Evolutionary conservation across 2,329 filamentous ascomycete species (phyloP).

Genomic region (Arthrobotrys pseudoclavata): DNA sequence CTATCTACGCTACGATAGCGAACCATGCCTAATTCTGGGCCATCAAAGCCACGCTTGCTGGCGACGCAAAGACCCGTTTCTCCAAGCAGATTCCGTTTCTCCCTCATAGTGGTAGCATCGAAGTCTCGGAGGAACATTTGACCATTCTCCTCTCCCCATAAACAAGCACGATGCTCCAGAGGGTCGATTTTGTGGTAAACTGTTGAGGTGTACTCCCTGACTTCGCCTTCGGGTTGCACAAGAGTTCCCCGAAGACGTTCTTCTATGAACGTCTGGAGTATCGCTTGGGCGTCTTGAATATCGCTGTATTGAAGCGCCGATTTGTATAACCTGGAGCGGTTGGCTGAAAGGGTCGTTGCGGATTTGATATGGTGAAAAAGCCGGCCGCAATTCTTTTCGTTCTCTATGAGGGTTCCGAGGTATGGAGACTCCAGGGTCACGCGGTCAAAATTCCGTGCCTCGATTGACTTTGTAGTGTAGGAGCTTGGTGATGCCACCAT

Average conservation of each 20-base stretch:
- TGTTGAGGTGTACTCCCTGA: not conserved
- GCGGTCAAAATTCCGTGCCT: not conserved
- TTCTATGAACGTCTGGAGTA: not conserved
- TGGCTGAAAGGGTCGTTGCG: conserved; percentile 6
- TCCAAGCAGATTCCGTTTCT: conserved; percentile 5
- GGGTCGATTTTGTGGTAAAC: conserved; percentile 27
- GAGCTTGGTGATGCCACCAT: conserved; percentile 6
- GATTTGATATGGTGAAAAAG: conserved; percentile 22
- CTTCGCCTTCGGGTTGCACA: not conserved
- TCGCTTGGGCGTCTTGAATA: not conserved
- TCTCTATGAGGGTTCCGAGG: not conserved
- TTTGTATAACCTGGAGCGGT: not conserved
- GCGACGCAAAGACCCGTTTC: conserved; percentile 6
- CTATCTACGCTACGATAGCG: not conserved
- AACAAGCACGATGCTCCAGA: conserved; percentile 18
- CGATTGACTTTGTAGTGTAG: conserved; percentile 33
- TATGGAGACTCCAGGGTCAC: not conserved
- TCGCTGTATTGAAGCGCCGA: not conserved
- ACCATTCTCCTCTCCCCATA: not conserved
- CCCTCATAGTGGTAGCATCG: not conserved
- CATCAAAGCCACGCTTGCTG: not conserved
- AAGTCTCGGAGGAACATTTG: not conserved
- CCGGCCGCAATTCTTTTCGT: conserved; percentile 22
- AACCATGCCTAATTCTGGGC: not conserved
- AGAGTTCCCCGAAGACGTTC: not conserved